These are phyloP conservation scores for Wickerhamomyces bisporus DNA, from an alignment of 805 yeast species.

Conservation along the genomic window DNA sequence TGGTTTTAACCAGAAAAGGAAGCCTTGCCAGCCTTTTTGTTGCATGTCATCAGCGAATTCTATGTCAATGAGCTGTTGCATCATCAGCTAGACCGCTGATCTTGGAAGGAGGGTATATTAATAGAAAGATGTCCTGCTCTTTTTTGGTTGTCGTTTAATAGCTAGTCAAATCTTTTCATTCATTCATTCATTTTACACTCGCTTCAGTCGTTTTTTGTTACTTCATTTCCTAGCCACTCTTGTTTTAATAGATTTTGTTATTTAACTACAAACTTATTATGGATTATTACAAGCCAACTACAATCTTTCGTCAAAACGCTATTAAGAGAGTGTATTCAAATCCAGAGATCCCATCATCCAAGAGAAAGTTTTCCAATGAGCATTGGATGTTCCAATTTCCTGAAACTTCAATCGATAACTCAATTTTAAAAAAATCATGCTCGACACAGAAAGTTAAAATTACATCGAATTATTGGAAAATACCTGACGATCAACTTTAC, in stretches of 20 bases:
- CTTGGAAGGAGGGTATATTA: too few species aligned
- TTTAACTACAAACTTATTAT: too few species aligned
- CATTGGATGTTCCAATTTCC: slow-evolving; percentile 19
- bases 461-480: slow-evolving; percentile 24
- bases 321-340: slow-evolving; percentile 15
- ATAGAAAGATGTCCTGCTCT: too few species aligned
- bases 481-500: slow-evolving; percentile 31
- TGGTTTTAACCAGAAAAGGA: too few species aligned
- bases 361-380: slow-evolving; percentile 13
- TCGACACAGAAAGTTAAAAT: slow-evolving; percentile 33
- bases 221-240: too few species aligned
- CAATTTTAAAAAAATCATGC: slow-evolving; percentile 36
- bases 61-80: too few species aligned
- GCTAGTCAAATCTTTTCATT: neutral
- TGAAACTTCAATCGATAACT: neutral
- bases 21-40: too few species aligned
- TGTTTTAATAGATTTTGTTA: too few species aligned
- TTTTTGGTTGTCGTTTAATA: too few species aligned
- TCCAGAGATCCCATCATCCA: slow-evolving; percentile 6
- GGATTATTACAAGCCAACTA: slow-evolving; percentile 23
- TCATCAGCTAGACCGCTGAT: too few species aligned
- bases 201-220: too few species aligned
- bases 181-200: neutral
- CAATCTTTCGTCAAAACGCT: slow-evolving; percentile 25
- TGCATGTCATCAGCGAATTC: too few species aligned